These are phyloP conservation scores for Tilletia walkeri DNA, from an alignment of 1,284 basidiomycete genomes.

Conservation along the genomic window DNA sequence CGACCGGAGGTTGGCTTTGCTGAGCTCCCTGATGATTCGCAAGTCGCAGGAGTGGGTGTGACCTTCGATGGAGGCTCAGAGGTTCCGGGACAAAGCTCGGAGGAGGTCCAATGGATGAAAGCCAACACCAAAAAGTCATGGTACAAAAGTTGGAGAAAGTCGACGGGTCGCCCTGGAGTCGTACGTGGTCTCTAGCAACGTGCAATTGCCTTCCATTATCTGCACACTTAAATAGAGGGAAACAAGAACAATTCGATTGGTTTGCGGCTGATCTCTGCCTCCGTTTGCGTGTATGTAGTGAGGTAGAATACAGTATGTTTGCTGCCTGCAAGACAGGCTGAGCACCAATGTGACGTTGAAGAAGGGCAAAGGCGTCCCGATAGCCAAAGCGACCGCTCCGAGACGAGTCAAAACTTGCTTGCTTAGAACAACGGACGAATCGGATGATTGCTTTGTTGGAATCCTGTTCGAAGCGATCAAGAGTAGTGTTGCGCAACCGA, in stretches of 20 bases:
- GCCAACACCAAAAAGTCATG: not conserved
- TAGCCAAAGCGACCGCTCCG: too few species aligned
- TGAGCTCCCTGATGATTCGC: conserved; percentile 32
- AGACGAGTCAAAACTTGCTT: too few species aligned
- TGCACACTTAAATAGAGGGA: too few species aligned
- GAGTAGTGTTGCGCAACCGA: too few species aligned
- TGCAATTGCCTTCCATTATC: too few species aligned
- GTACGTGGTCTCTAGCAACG: not conserved
- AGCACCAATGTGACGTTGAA: conserved; percentile 5
- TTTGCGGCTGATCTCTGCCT: not conserved
- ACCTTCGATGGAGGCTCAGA: conserved; percentile 40
- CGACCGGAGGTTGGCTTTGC: conserved; percentile 49
- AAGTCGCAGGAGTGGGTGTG: conserved; percentile 36
- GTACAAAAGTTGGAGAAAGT: not conserved
- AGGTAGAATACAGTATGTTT: conserved; percentile 11
- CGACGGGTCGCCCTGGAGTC: not conserved
- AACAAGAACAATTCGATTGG: too few species aligned
- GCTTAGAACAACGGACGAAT: too few species aligned
- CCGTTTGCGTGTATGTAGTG: conserved; percentile 10
- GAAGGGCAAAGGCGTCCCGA: too few species aligned
- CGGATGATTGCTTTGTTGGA: too few species aligned
- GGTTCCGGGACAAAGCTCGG: conserved; percentile 25
- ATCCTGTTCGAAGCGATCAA: too few species aligned
- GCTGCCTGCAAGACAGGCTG: conserved; percentile 4
- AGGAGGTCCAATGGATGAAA: not conserved